Evolutionary conservation across 495 filamentous ascomycete genomes (phyloP), one percentile per base, ranked within the genome.

Genomic region (Cercophora scortea): DNA sequence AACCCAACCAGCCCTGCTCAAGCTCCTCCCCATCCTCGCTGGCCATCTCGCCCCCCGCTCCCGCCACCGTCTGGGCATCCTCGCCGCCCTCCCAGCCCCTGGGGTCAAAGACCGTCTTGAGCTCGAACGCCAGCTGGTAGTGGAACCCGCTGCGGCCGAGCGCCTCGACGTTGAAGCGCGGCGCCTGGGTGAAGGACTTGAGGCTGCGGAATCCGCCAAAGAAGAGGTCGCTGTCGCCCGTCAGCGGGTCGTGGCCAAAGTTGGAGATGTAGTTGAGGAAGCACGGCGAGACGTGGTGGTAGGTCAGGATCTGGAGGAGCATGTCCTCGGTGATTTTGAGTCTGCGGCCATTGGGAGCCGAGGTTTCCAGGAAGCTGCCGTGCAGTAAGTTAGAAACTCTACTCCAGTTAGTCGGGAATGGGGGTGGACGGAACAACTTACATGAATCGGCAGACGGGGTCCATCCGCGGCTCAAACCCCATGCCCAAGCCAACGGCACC

Each of bases 301-400:
- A 58, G 8, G 55, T 53, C 8, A 58, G 41, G 39, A 58, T 47
- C n/a, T 43, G 42, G 16, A 58, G 46, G 10, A 58, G 32, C 33
- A 53, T 43, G 12, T 58, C 50, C 17, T 58, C 50, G 25, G 55
- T 58, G 40, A 53, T 55, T 18, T 49, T 49, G 17, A 55, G 33
- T 39, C 35, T 33, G 11, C 19, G 32, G 13, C 40, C 42, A 9
- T 13, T 32, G 10, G 42, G 32, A 17, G 17, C 49, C 8, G 18
- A 42, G 3, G 42, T 43, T n/a, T 52, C 41, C 6, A 52, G 32
- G n/a, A 45, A 25, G 32, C 50, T 52, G 17, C 9, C 32, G 19
- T 10, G 17, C 5, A 33, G 6, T 48, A 8, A 13, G 18, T 39
- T 11, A 36, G 15, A 18, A 9, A 36, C 12, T 25, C 13, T 18